Percentiles rank a stretch among this genome's conserved stretches.
phyloP scores from a whole-genome alignment of 2,329 filamentous ascomycete genomes.

The Canariomyces notabilis region DNA sequence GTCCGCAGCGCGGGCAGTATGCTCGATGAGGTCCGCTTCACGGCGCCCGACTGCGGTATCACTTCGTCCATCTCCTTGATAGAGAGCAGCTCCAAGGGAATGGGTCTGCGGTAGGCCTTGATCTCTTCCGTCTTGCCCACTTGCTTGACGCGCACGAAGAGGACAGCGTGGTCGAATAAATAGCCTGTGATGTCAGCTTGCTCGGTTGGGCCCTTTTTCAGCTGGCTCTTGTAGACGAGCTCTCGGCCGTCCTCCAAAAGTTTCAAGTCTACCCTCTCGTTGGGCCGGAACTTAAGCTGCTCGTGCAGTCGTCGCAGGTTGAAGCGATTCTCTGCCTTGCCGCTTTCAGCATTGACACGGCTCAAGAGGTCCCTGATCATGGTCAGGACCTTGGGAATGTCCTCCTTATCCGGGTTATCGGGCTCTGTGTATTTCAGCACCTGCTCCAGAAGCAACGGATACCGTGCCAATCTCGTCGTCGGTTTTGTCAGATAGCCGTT shows the following conservation, averaged over 20 bases:
- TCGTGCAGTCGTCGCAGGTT: constrained; percentile 89
- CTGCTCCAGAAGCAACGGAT: constrained; percentile 85
- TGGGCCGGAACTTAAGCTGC: constrained; percentile 83
- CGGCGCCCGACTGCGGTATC: constrained; percentile 70
- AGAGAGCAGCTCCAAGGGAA: constrained; percentile 85
- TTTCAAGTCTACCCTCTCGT: constrained; percentile 89
- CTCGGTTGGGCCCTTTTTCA: constrained; percentile 90
- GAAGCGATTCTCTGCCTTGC: constrained; percentile 96
- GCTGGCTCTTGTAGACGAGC: constrained; percentile 85
- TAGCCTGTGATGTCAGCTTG: constrained; percentile 88
- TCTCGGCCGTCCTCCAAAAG: constrained; percentile 90
- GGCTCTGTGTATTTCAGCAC: constrained; percentile 89
- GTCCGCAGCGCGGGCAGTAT: constrained; percentile 57
- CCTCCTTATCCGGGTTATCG: constrained; percentile 81
- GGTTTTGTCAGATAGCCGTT: constrained; percentile 98
- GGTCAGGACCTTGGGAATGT: constrained; percentile 83
- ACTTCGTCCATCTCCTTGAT: constrained; percentile 98
- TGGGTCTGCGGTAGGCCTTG: constrained; percentile 90
- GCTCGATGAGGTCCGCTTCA: constrained; percentile 85
- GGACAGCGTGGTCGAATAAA: constrained; percentile 90
- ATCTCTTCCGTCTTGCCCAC: constrained; percentile 92
- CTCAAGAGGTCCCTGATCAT: constrained; percentile 83
- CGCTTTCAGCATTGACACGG: constrained; percentile 89
- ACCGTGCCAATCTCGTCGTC: constrained; percentile 88
- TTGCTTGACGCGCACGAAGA: constrained; percentile 85